These are phyloP conservation scores for Trichoderma afroharzianum DNA, from an alignment of 2,329 filamentous ascomycete species.

Conservation along the genomic window DNA sequence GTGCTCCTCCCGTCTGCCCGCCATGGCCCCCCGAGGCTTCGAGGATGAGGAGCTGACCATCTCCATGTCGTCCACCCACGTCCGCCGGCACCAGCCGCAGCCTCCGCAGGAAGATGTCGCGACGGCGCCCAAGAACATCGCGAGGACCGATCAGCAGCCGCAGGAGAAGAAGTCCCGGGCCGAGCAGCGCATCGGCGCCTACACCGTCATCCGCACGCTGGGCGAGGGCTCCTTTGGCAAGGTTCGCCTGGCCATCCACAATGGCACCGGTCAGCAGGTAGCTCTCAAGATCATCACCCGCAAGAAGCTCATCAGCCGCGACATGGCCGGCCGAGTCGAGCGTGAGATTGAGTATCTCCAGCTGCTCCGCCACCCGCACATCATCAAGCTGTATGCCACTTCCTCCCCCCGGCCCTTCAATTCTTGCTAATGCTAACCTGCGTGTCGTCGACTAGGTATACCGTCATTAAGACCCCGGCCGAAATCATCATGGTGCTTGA, in stretches of 20 bases:
- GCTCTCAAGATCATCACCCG: conserved; percentile 96
- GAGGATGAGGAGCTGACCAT: conserved; percentile 83
- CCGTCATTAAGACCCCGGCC: conserved; percentile 87
- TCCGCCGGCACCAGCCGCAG: conserved; percentile 48
- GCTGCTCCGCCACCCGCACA: conserved; percentile 91
- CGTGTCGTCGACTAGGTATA: conserved; percentile 59
- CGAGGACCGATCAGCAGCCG: conserved; percentile 33
- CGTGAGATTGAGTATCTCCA: conserved; percentile 98
- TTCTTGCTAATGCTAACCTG: background rate
- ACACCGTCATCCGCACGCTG: conserved; percentile 83
- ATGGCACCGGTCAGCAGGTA: conserved; percentile 89
- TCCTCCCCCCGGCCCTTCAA: background rate
- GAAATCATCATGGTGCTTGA: conserved; percentile 99
- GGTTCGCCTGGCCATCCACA: conserved; percentile 93
- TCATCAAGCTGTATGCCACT: conserved; percentile 83
- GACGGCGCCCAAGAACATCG: conserved; percentile 26
- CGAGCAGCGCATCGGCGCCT: conserved; percentile 85
- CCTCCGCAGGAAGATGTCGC: conserved; percentile 25
- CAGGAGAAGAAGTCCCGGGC: conserved; percentile 52
- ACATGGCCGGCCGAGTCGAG: conserved; percentile 97
- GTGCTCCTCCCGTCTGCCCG: conserved; percentile 15
- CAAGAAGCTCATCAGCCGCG: conserved; percentile 91
- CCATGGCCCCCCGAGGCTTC: conserved; percentile 56
- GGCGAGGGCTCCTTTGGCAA: conserved; percentile 98
- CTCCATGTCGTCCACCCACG: conserved; percentile 63